A percentile compares a stretch with the other conserved stretches of the same genome.
phyloP scores from a whole-genome alignment of 805 yeast species.

The Zygosaccharomyces bisporus region DNA sequence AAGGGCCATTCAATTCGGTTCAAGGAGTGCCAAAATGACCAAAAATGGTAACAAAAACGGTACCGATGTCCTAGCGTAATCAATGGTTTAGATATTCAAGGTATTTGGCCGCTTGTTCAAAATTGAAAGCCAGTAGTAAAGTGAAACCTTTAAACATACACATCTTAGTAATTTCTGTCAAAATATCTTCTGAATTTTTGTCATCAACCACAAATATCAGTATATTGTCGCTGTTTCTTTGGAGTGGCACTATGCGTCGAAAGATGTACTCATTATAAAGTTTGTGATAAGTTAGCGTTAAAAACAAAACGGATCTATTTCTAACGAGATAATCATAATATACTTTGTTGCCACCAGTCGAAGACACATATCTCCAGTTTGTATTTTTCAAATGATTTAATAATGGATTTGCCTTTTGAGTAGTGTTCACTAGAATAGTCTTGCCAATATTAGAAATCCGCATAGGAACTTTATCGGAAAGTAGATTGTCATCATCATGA shows the following conservation, averaged over 20 bases:
- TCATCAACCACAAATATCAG: constrained; percentile 63
- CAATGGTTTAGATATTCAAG: constrained; percentile 33
- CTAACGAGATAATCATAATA: constrained; percentile 65
- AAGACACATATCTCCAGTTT: constrained; percentile 47
- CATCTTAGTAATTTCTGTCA: constrained; percentile 39
- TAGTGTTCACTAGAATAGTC: constrained; percentile 53
- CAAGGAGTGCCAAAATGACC: constrained; percentile 87
- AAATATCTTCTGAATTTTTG: constrained; percentile 48
- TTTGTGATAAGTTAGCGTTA: constrained; percentile 69
- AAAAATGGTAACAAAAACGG: constrained; percentile 78
- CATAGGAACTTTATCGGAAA: constrained; percentile 8
- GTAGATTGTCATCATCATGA: constrained; percentile 12
- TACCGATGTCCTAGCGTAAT: constrained; percentile 47
- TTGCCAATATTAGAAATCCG: constrained; percentile 16
- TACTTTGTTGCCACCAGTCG: constrained; percentile 38
- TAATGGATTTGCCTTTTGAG: constrained; percentile 72
- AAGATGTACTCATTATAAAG: constrained; percentile 71
- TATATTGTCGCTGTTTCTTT: constrained; percentile 46
- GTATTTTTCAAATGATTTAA: constrained; percentile 51
- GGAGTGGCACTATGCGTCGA: constrained; percentile 46
- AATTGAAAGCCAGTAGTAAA: constrained; percentile 42
- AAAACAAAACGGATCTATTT: constrained; percentile 53
- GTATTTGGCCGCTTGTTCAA: constrained; percentile 52
- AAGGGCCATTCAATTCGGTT: constrained; percentile 95
- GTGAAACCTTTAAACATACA: constrained; percentile 43